Evolutionary conservation across 495 filamentous ascomycete genomes (phyloP), one percentile per base, ranked within the genome.

Genomic region (Cudoniella acicularis): DNA sequence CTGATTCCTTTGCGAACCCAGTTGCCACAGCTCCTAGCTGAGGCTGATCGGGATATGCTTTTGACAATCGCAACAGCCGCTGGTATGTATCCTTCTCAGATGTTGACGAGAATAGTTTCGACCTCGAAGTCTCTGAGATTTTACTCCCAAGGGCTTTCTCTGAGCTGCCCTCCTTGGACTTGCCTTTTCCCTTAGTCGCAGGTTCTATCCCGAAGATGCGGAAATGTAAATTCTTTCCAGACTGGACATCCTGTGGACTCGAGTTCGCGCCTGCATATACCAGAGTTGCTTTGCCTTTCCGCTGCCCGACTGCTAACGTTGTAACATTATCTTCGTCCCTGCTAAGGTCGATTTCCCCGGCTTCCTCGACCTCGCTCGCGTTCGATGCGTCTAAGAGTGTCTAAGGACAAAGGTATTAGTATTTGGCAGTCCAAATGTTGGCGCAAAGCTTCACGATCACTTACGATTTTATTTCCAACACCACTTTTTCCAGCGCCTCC

Each of bases 271-370:
- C 93, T 9, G 90, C 86, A 53, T 88, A 83, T n/a, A 87, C 77
- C 56, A 84, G 73, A 23, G 86, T 75, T n/a, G 78, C 77, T 49
- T 74, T 74, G 47, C 80, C 80, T 49, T 74, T 78, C 26, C 74
- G 70, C 49, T 82, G 72, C 36, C 87, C 82, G 57, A 84, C 80
- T 22, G 84, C 91, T 47, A 98, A 77, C 41, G 87, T 89, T 57
- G 87, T 92, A 63, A 96, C 91, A 45, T 88, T 95, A 76, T 98
- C 94, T 73, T 97, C 94, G 66, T 96, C 84, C 65, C 83, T 80
- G 64, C 87, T 90, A 55, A 97, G 82, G 27, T 90, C 87, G 66
- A 96, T 75, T 64, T 94, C 89, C 60, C 85, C 79, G n/a, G 79
- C 70, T 63, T 86, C 77, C 42, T 79, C 76, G 46, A 96, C 72